A percentile compares a stretch with the other conserved stretches of the same genome.
These are phyloP conservation scores for Colletotrichum magnum DNA, from an alignment of 2,329 filamentous ascomycete genomes.

Conservation along the genomic window DNA sequence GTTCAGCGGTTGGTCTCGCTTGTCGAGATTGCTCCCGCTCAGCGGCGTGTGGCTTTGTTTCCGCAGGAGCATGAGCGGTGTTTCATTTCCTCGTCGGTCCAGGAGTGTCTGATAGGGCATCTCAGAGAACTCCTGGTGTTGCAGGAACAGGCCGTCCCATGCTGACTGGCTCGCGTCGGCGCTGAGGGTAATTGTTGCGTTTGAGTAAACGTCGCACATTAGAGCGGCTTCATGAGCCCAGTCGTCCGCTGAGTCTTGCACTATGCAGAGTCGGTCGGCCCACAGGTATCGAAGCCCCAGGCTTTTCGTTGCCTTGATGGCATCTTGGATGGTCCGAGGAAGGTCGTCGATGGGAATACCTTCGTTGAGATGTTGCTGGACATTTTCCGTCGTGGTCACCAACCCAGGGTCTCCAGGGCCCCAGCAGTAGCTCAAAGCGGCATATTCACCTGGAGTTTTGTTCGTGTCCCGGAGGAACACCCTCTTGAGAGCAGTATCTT, in stretches of 20 bases:
- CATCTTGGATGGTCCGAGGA: not conserved
- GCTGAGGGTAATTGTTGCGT: not conserved
- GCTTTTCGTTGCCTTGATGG: not conserved
- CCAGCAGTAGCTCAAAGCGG: not conserved
- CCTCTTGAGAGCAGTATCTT: not conserved
- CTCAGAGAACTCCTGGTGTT: not conserved
- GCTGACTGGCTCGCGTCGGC: not conserved
- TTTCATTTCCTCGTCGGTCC: not conserved
- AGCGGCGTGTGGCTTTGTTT: not conserved
- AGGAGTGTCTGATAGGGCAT: not conserved
- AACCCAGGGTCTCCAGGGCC: not conserved
- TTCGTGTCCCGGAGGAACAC: not conserved
- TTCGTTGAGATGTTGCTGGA: not conserved
- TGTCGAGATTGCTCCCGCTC: not conserved
- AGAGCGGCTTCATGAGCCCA: not conserved
- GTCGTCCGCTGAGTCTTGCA: not conserved
- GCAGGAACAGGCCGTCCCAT: not conserved
- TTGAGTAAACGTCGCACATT: not conserved
- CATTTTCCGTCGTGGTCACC: not conserved
- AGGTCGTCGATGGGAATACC: not conserved
- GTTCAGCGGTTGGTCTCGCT: not conserved
- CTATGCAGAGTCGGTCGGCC: not conserved
- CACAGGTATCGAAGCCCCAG: not conserved
- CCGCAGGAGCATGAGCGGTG: not conserved
- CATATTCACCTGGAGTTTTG: not conserved